Evolutionary conservation across 805 yeast species (phyloP), one percentile per base, ranked within the genome.

Genomic region (Yarrowia divulgata): DNA sequence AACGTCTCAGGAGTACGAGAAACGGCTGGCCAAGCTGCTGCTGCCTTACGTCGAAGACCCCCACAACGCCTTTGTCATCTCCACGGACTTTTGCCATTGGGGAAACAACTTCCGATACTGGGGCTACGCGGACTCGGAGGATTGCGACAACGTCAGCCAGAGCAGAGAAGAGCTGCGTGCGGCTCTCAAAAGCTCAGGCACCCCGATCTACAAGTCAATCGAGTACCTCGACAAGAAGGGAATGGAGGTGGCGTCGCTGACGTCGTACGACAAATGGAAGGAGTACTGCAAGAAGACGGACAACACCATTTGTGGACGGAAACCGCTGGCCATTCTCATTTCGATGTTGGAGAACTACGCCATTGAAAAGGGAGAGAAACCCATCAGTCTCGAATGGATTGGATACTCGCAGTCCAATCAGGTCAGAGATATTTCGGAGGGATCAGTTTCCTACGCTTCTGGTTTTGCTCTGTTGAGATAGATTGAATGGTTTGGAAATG

Each of bases 71-170:
- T 90, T 95, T 77, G 86, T 91, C 16, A 83, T 95, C 4, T 90
- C 97, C 76, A 86, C 94, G 1, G 99, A 95, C 80, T 95, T 95
- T 75, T 93, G 98, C 75, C 99, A 95, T 76, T 95, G 99, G 99
- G 93, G 93, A 1, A 73, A 81, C 2, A 77, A 91, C 46, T 90
- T 89, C 74, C 85, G 84, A 14, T 90, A 86, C 74, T 85, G 85
- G 3, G 79, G 80, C 8, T 88, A 87, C 71, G 81, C 87, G 0
- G 74, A 81, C 3, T 14, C 32, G 1, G 43, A 50, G 14, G 19
- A 35, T 14, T 57, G 60, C 5, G 49, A 19, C n/a, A 13, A 35
- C 3, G 42, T 70, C 6, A 35, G 19, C 46, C 49, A 43, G 40
- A 67, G 63, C 39, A 29, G 69, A 10, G 48, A 67, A 14, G 62